Evolutionary conservation across 139 green algal species (phyloP), one percentile per base, ranked within the genome.

Genomic region (Tetratostichococcus sp.): DNA sequence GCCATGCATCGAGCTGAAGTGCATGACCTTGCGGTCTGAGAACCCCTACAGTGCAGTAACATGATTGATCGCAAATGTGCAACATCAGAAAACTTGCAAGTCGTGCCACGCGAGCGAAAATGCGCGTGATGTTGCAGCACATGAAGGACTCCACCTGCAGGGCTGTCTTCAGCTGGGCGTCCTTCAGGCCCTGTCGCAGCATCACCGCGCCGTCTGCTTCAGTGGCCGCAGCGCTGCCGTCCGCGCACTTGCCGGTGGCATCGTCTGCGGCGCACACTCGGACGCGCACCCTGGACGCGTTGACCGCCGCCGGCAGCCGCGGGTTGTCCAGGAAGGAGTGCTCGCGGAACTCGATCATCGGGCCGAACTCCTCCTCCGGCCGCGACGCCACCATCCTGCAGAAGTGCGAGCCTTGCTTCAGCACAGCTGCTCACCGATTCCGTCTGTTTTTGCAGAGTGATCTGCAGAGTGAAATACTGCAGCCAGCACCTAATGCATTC

Each of bases 271-370:
- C 31, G 79, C 89, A 93, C 0, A 87, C 31, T 28, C 83, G 35
- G 8, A 89, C 59, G 1, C 75, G 30, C 30, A 87, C 32, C 43
- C 30, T 21, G 5, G 32, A 16, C 35, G 30, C 70, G 28, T 71
- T 75, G 0, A 91, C 72, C 11, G 19, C 33, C 19, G 73, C 66
- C 1, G 85, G 79, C 69, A 80, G 79, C 14, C 80, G 70, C 0
- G 84, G 81, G 65, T 92, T 93, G 21, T 89, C 82, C 31, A 95
- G 76, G 69, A 92, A 85, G 8, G 83, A 88, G 70, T 88, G 76
- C 78, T 89, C 84, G 1, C 87, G 78, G 73, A 81, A 90, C 21
- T 70, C 26, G 26, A 88, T 67, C 25, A 70, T 30, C 4, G 73
- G 73, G 5, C 73, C 77, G 69, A 79, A 75, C 33, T 79, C 71